Percentiles rank a stretch among this genome's conserved stretches.
Conservation (phyloP, 768 basidiomycete species). For the Podaxis sp. region DNA sequence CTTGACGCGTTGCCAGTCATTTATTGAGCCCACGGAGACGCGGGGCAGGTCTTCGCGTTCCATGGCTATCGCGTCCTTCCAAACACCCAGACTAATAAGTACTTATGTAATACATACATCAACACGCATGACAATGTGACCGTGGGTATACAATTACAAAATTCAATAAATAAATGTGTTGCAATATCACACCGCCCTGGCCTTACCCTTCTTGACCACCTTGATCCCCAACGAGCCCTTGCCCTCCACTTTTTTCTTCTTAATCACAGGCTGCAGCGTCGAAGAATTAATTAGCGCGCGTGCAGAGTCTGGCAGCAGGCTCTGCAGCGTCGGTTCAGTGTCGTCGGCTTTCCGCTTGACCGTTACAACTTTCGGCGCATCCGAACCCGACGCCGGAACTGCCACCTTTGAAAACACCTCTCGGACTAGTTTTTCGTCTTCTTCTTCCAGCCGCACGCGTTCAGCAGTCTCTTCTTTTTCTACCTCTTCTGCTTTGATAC, state of each 20-base stretch:
- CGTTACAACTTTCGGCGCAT: conserved; percentile 45
- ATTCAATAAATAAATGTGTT: background rate
- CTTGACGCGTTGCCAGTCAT: conserved; percentile 66
- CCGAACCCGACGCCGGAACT: conserved; percentile 24
- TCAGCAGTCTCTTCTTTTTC: conserved; percentile 78
- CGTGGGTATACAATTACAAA: conserved; percentile 1
- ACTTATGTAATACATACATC: no score
- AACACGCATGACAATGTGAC: background rate
- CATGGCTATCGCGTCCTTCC: conserved; percentile 22
- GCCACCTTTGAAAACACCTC: conserved; percentile 81
- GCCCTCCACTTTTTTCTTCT: conserved; percentile 59
- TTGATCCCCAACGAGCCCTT: conserved; percentile 76
- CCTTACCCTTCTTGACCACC: conserved; percentile 52
- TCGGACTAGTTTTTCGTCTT: conserved; percentile 88
- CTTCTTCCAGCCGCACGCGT: conserved; percentile 73
- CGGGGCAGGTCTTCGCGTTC: conserved; percentile 45
- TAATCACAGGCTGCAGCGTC: conserved; percentile 30
- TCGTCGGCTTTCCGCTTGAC: conserved; percentile 85
- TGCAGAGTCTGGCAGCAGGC: conserved; percentile 64
- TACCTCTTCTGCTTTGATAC: conserved; percentile 63
- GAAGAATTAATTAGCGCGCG: conserved; percentile 52
- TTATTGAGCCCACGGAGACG: conserved; percentile 61
- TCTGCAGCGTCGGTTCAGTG: conserved; percentile 69
- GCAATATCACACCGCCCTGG: background rate
- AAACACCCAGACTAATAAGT: background rate